Base-by-base conservation (phyloP, 805 yeast genomes). In the Ogataea parapolymorpha region DNA sequence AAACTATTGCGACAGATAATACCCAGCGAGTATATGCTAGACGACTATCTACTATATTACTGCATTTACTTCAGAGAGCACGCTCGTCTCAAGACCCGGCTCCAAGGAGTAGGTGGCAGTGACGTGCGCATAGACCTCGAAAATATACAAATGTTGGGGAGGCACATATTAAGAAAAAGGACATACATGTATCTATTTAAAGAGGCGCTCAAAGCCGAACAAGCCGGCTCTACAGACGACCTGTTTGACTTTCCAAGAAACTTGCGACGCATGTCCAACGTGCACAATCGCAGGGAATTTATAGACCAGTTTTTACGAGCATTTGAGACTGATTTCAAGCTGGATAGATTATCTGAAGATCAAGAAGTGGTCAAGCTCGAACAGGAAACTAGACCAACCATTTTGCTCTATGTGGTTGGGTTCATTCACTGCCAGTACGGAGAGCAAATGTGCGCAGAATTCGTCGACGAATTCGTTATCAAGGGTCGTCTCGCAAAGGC, bases 401-500 rank as follows among this genome's bases (percentile, higher is more conserved):
- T 59, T 5, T 23, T 61, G 12, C 45, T 52, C 6, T 49, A 45
- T 26, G 10, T 58, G 11, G 35, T 54, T n/a, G 67, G 66, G 2
- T 55, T 58, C 32, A 39, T 62, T 6, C 38, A 48, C 29, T 48
- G 44, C 8, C 54, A 58, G 37, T 46, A 53, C 16, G 65, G 63
- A 1, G 15, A 35, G 3, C 24, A 24, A 2, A 46, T 42, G 22
- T 44, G 53, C 13, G 20, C 17, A 6, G 49, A 49, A 26, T 61
- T 57, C 37, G 45, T 61, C 6, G 54, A 51, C 31, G 57, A 61
- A 6, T 60, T 61, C 45, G 38, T 63, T 6, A 51, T 62, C 9
- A 27, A 32, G 15, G 66, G 65, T 3, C 42, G 46, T 15, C 22
- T 37, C n/a, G 46, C 55, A 5, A 32, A 17, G 2, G 18, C 30